phyloP scores from a whole-genome alignment of 768 basidiomycete genomes.

The Pulveroboletus frians region DNA sequence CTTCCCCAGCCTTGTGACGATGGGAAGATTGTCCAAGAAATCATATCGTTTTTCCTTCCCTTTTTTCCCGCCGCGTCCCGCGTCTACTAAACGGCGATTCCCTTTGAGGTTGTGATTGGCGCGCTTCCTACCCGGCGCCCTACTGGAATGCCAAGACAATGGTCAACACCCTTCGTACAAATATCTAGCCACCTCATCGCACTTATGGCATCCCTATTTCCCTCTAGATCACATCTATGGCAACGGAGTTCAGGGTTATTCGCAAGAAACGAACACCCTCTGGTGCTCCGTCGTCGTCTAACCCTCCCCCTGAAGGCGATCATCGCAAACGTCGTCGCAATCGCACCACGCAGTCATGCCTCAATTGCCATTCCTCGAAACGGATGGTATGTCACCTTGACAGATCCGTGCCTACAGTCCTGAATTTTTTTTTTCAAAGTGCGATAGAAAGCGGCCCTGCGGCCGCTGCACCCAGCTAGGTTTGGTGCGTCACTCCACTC shows the following conservation, averaged over 20 bases:
- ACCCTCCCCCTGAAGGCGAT: constrained; percentile 41
- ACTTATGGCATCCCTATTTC: constrained; percentile 1
- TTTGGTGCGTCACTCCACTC: constrained; percentile 28
- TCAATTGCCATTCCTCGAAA: constrained; percentile 71
- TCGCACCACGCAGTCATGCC: constrained; percentile 67
- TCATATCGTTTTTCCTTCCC: constrained; percentile 10
- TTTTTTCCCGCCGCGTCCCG: constrained; percentile 3
- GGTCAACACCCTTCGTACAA: constrained; percentile 18
- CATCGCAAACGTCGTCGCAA: constrained; percentile 63
- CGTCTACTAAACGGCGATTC: constrained; percentile 8
- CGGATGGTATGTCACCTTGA: constrained; percentile 48
- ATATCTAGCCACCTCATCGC: constrained; percentile 17
- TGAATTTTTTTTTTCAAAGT: constrained; percentile 24
- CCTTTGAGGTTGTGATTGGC: constrained; percentile 7
- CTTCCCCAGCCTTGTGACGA: neutral
- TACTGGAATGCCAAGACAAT: constrained; percentile 21
- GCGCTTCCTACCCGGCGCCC: neutral
- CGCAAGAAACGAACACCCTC: constrained; percentile 30
- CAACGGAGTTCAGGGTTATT: constrained; percentile 21
- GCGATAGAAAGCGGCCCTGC: constrained; percentile 45
- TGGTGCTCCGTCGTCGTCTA: constrained; percentile 20
- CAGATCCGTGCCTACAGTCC: neutral
- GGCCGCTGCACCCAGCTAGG: constrained; percentile 42
- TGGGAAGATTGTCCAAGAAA: constrained; percentile 13
- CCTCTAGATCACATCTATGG: constrained; percentile 19